These are phyloP conservation scores for Periconia digitata DNA, from an alignment of 2,329 filamentous ascomycete species.

Conservation along the genomic window DNA sequence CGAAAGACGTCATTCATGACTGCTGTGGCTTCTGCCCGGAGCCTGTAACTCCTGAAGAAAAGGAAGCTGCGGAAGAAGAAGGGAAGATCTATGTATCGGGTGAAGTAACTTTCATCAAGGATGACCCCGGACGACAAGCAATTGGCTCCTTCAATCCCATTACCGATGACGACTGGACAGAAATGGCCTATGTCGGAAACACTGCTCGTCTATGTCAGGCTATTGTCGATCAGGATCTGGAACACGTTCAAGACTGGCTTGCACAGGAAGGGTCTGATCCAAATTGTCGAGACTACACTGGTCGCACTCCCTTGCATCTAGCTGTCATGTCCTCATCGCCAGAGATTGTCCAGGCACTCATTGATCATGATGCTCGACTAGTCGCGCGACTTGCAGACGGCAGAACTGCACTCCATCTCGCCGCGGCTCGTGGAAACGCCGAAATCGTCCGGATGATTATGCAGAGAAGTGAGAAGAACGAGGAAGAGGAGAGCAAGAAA, in stretches of 20 bases:
- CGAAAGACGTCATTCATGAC: constrained; percentile 71
- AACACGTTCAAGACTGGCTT: constrained; percentile 70
- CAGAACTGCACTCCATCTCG: constrained; percentile 79
- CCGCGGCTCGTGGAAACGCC: constrained; percentile 67
- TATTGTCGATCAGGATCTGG: constrained; percentile 73
- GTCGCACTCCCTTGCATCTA: constrained; percentile 76
- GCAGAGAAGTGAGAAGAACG: constrained; percentile 72
- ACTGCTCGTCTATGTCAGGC: constrained; percentile 77
- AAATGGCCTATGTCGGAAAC: constrained; percentile 86
- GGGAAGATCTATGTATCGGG: constrained; percentile 76
- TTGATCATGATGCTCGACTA: constrained; percentile 72
- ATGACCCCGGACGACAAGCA: constrained; percentile 77
- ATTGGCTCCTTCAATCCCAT: constrained; percentile 77
- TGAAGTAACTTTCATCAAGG: constrained; percentile 71
- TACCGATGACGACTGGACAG: constrained; percentile 82
- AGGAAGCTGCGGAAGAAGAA: constrained; percentile 70
- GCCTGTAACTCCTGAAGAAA: constrained; percentile 69
- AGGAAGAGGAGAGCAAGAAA: constrained; percentile 65
- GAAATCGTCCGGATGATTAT: constrained; percentile 74
- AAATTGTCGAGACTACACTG: constrained; percentile 63
- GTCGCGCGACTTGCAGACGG: constrained; percentile 77
- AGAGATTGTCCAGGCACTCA: constrained; percentile 69
- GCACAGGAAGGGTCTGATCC: constrained; percentile 68
- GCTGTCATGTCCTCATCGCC: constrained; percentile 69
- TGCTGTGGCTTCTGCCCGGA: constrained; percentile 80